Evolutionary conservation across 805 yeast genomes (phyloP), one percentile per base, ranked within the genome.

Genomic region (Maudiozyma saulgeensis): DNA sequence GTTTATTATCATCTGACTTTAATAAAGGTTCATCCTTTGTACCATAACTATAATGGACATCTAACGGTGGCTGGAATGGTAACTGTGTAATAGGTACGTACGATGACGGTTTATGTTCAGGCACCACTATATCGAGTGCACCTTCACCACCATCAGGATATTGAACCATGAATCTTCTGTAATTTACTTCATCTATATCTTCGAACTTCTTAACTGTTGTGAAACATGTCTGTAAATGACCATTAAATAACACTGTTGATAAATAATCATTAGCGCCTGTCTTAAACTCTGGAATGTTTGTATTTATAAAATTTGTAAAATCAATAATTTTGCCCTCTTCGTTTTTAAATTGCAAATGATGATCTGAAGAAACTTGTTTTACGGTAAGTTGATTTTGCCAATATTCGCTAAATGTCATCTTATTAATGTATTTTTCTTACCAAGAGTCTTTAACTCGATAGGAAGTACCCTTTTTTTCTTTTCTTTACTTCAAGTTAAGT

Each of bases 191-290:
- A 56, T 82, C 82, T 28, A 68, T 66, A 15, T 64, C 62, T 19
- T 74, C 69, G 47, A 75, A 74, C 26, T 69, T 66, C 44, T 75
- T 71, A 23, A 70, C 58, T 0, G 82, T 78, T 31, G 89, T 83
- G 60, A 76, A 78, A 48, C 79, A 62, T 2, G 93, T 85, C 62
- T 87, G 95, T 39, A 84, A 63, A 52, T 82, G 76, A 8, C 91
- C 91, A 55, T 79, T 80, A 63, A 77, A 73, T 44, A 83, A 61
- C 11, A 74, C 63, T 3, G 88, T 88, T 55, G 77, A 74, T 62
- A 81, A 68, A 63, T 75, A 61, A 44, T 78, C 68, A 57, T 70
- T 71, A 44, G 76, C 63, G 6, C 72, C 72, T 25, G 73, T 60
- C 13, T 60, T 55, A 47, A 79, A 74, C 49, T 71, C 77, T 1